Evolutionary conservation across 2,329 filamentous ascomycete genomes (phyloP).

Genomic region (Penicillium sp.): DNA sequence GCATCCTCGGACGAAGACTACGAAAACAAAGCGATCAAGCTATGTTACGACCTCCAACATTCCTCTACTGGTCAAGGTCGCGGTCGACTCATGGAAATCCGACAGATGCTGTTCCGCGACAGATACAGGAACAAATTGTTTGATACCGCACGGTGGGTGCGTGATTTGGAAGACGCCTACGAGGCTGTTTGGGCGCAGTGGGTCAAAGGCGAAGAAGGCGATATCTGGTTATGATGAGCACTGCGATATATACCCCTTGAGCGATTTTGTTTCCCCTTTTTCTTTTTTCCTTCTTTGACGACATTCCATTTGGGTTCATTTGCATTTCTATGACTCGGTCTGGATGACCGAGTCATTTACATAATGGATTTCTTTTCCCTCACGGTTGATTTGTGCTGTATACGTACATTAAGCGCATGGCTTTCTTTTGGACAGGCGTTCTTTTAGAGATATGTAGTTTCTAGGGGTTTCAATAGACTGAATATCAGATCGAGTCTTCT

Average conservation of each 20-base stretch:
- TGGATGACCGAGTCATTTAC: slow-evolving; percentile 2
- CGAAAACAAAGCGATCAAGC: slow-evolving; percentile 70
- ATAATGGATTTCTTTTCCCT: slow-evolving; percentile 2
- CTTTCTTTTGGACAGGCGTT: not conserved
- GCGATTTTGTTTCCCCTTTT: slow-evolving; percentile 23
- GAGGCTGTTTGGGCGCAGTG: slow-evolving; percentile 85
- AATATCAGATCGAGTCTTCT: slow-evolving; percentile 1
- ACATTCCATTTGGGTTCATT: slow-evolving; percentile 2
- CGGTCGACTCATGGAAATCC: slow-evolving; percentile 76
- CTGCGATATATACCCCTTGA: slow-evolving; percentile 40
- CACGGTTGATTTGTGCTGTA: slow-evolving; percentile 2
- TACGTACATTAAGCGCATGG: slow-evolving; percentile 3
- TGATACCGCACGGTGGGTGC: slow-evolving; percentile 87
- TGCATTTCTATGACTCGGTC: slow-evolving; percentile 1
- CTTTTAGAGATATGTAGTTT: not conserved
- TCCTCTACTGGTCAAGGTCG: slow-evolving; percentile 36
- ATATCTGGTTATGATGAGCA: slow-evolving; percentile 73
- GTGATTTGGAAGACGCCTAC: slow-evolving; percentile 85
- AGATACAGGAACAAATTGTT: slow-evolving; percentile 88
- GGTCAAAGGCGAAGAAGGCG: slow-evolving; percentile 83
- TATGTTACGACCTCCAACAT: slow-evolving; percentile 68
- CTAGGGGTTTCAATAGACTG: slow-evolving; percentile 2
- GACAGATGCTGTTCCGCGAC: slow-evolving; percentile 77
- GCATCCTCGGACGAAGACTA: slow-evolving; percentile 78
- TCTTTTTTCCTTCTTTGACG: slow-evolving; percentile 1